Evolutionary conservation across 1,284 basidiomycete species (phyloP), one percentile per base, ranked within the genome.

Genomic region (Trametes versicolor): DNA sequence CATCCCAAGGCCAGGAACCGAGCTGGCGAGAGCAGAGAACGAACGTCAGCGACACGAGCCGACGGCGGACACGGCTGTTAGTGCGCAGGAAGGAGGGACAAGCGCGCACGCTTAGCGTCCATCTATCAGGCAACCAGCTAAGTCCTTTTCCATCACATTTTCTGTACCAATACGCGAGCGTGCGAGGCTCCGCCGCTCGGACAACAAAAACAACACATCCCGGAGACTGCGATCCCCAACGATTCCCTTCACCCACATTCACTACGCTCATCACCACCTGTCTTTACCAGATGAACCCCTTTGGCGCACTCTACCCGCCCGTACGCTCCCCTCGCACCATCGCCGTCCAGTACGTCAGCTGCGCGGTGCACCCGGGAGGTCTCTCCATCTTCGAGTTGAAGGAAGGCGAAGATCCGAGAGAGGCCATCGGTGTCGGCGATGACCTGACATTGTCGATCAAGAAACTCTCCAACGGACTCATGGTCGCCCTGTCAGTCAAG

Each of bases 1-100:
- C 50, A 23, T 25, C 5, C 66, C 63, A 15, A 10, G 48, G 17
- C 41, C 51, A 9, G 60, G 63, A 17, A 63, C 59, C 6, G n/a
- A 54, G 51, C 52, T 65, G 4, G 63, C 63, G 12, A n/a, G 48
- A 23, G 49, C 50, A 10, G 32, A 65, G 47, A 32, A 29, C 39
- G 37, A 39, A 58, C 34, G 32, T n/a, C n/a, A 23, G 12, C 23
- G 13, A 23, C 54, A 8, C 4, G 29, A 58, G 13, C 48, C 23
- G 34, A 50, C n/a, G 7, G 21, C 36, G 10, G 47, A 49, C 8
- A 41, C 19, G n/a, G 34, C 34, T 25, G 37, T 17, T 39, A 39
- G 37, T 17, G 37, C 13, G 10, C 37, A 39, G 37, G 12, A 27
- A 19, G 19, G 37, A 10, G 13, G 45, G 3, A 5, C 43, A 45